These are phyloP conservation scores for Sclerotinia nivalis DNA, from an alignment of 2,329 filamentous ascomycete genomes.

Conservation along the genomic window DNA sequence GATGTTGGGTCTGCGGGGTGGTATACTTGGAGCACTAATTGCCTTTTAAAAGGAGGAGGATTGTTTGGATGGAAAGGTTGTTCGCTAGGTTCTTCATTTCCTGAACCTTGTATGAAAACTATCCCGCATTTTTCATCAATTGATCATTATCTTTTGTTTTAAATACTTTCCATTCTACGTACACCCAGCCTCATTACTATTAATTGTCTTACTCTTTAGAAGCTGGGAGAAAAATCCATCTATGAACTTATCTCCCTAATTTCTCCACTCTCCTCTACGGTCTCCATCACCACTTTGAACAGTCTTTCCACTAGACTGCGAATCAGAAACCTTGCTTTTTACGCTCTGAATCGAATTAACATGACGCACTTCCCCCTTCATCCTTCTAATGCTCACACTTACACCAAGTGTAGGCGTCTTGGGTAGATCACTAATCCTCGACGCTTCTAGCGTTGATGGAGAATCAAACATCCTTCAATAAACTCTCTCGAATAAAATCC, in stretches of 20 bases:
- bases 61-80: neutral
- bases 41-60: neutral
- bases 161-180: neutral
- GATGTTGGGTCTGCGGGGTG: neutral
- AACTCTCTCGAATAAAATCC: neutral
- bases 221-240: too few relatives aligned
- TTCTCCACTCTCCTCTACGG: too few relatives aligned
- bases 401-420: slow-evolving; percentile 25
- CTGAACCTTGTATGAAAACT: neutral
- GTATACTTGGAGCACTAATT: neutral
- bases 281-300: neutral
- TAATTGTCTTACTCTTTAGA: neutral
- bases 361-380: neutral
- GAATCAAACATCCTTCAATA: neutral
- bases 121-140: neutral
- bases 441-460: neutral
- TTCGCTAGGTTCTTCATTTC: neutral
- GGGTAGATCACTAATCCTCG: slow-evolving; percentile 12
- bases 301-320: too few relatives aligned
- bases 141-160: neutral
- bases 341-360: neutral
- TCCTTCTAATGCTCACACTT: neutral
- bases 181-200: too few relatives aligned
- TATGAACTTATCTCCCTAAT: too few relatives aligned
- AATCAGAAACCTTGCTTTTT: too few relatives aligned